Evolutionary conservation across 2,329 filamentous ascomycete species (phyloP), one percentile per base, ranked within the genome.

Genomic region (Lanzia echinophila): DNA sequence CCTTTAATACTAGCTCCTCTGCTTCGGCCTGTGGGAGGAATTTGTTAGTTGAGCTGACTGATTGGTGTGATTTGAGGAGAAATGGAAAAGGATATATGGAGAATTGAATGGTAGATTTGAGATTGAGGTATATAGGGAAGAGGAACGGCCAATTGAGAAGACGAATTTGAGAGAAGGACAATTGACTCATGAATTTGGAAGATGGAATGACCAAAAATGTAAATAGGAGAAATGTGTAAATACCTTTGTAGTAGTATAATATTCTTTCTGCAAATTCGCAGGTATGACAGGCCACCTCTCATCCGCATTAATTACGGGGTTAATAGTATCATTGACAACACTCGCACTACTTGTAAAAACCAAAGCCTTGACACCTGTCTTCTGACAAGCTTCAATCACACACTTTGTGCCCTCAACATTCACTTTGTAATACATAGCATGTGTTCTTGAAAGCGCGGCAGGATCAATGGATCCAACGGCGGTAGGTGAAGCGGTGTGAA

Each of bases 321-420:
- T 81, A 57, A 78, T 75, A 62, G 91, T 91, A 71, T 97, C 90
- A 67, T 88, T 86, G 60, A 96, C 77, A 58, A 96, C 86, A 57
- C 90, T 95, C 50, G 88, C 87, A 51, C 87, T 94, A 70, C 88
- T 94, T 17, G 92, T 97, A 72, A 92, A 96, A 45, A 97, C 88
- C 60, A 97, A 83, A 0, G 81, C 88, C 71, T 84, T 88, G 65
- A 92, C 90, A 58, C 80, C 84, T 36, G 79, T 79, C 61, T 80
- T 75, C 66, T 80, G 79, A 63, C 87, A 87, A 15, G 88, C 88
- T 34, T 85, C 81, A 52, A 97, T 75, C 47, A 96, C 79, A 60
- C 86, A 84, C 60, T 77, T 77, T 13, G 94, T 96, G 49, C 92
- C 92, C 49, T 90, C 85, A 50, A 96, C 85, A 69, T 97, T 99